Evolutionary conservation across 192 early-diverging fungal genomes (phyloP), one percentile per base, ranked within the genome.

Genomic region (Coemansia guatemalensis): DNA sequence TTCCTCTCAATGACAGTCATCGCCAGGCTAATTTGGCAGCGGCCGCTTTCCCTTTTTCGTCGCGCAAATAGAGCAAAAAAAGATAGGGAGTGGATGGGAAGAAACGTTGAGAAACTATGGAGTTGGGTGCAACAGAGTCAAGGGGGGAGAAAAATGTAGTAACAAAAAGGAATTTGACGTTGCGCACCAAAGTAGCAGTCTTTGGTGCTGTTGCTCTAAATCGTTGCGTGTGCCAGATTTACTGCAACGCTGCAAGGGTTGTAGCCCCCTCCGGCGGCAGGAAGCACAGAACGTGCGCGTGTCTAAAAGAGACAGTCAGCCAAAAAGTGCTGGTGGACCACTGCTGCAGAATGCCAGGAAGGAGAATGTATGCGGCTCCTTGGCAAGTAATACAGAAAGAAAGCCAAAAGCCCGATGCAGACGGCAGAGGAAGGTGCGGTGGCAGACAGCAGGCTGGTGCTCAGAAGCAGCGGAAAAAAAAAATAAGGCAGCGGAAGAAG

Each of bases 1-100:
- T 80, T 80, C 48, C 66, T 70, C 41, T 61, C 71, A 53, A 67
- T 71, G n/a, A 58, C 61, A 14, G 77, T 73, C 77, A 80, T 80
- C 48, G 69, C 54, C 58, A 23, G 29, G 27, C 29, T 50, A 62
- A 53, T 63, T 51, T 48, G 51, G 39, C 39, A 44, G 39, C 39
- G 26, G 7, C 26, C 4, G n/a, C 23, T 39, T 58, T 33, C 21
- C 5, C 32, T 22, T 32, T 22, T 17, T 58, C 18, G 22, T 23
- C 30, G 56, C 54, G 29, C 26, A 56, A 6, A 27, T 25, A 50
- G 48, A 27, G 30, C 56, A 58, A 25, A 60, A 49, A 50, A 50
- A 60, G 5, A 48, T 32, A 39, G 29, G 17, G 60, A 23, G 32
- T 9, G 50, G 7, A 18, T 22, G 29, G 32, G 21, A 27, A 21